A percentile compares a stretch with the other conserved stretches of the same genome.
phyloP scores from a whole-genome alignment of 108 stramenopile species.

The Skeletonema marinoi region DNA sequence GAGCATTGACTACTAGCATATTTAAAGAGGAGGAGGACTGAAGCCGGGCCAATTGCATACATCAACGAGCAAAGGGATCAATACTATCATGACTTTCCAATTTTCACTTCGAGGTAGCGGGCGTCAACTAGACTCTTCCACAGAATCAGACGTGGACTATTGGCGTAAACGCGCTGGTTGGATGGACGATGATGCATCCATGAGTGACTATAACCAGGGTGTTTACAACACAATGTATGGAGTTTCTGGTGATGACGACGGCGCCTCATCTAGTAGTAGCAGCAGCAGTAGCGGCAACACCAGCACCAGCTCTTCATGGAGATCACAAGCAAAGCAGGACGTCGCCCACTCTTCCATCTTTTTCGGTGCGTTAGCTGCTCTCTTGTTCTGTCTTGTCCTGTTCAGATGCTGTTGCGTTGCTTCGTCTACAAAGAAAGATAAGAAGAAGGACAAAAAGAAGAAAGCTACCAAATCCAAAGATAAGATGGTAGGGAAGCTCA shows the following conservation, averaged over 20 bases:
- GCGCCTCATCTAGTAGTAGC: background rate
- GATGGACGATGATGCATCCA: slow-evolving; percentile 82
- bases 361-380: slow-evolving; percentile 47
- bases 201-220: slow-evolving; percentile 71
- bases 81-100: background rate
- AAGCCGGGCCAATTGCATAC: background rate
- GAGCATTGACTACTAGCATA: background rate
- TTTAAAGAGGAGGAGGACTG: background rate
- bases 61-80: background rate
- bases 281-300: background rate
- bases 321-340: background rate
- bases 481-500: slow-evolving; percentile 35
- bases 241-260: slow-evolving; percentile 39
- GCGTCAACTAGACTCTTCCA: background rate
- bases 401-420: slow-evolving; percentile 51
- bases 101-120: background rate
- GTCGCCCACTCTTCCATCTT: slow-evolving; percentile 24
- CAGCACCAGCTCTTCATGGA: background rate
- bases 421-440: background rate
- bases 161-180: slow-evolving; percentile 83
- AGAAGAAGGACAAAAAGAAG: slow-evolving; percentile 1
- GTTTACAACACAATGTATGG: slow-evolving; percentile 67
- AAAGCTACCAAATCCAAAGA: slow-evolving; percentile 38
- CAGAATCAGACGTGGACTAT: slow-evolving; percentile 59
- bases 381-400: slow-evolving; percentile 54